Base-by-base conservation (phyloP, 345 rosid species). In the Garcia nutans region DNA sequence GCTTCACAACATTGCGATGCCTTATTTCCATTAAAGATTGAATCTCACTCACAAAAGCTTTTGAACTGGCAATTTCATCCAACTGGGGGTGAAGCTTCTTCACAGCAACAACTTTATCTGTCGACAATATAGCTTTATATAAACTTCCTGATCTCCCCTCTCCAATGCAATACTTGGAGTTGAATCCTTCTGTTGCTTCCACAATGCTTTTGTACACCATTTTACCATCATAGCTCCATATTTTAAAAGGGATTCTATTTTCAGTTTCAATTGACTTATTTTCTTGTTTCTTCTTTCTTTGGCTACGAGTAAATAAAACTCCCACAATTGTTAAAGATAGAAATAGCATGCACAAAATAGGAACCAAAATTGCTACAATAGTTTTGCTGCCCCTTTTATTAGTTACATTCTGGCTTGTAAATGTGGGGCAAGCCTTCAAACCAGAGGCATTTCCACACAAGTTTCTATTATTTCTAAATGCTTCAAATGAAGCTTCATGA, bases 91-190 rank as follows among this genome's bases (percentile, higher is more conserved):
- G 71, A 65, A 79, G 71, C 56, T 65, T 79, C 68, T 70, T 75
- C 15, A 75, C 45, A 8, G 73, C 74, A 28, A 71, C 57, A 23
- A 71, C 72, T 45, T 79, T 80, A 15, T 78, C 83, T 7, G 73
- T 69, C 3, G 73, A 58, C 47, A 79, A 74, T 50, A 75, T 74
- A 9, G 83, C 87, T 72, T 61, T 84, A 74, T 82, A 86, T 9
- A 86, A 83, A 50, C 66, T 86, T 45, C 83, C 87, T 1, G 70
- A 72, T 41, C 81, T 81, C 74, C 85, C 87, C 2, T 19, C 74
- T 4, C 89, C 85, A 37, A 84, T 82, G 77, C 84, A 80, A 73
- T 66, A 76, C 37, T 41, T 63, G 66, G 69, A 44, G 31, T 78
- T 65, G 58, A 86, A 82, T 6, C 76, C 54, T 23, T 72, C 72